Percentiles rank a stretch among this genome's conserved stretches.
These are phyloP conservation scores for Entomortierella parvispora DNA, from an alignment of 192 early-diverging fungal species.

Conservation along the genomic window DNA sequence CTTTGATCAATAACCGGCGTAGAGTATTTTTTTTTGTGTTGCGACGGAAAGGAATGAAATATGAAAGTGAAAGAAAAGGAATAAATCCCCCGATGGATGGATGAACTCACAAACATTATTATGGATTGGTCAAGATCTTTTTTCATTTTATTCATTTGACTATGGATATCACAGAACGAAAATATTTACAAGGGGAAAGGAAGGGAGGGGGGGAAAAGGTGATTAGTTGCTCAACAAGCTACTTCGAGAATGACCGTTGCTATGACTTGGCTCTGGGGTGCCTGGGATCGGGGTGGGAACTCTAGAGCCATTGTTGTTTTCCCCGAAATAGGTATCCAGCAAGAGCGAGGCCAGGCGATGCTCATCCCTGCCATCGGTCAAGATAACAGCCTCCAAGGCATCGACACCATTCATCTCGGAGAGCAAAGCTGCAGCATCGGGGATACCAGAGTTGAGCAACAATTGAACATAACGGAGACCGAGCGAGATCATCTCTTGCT, in stretches of 20 bases:
- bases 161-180: too few species aligned
- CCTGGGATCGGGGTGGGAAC: slow-evolving; percentile 47
- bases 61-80: too few species aligned
- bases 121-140: too few species aligned
- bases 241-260: background rate
- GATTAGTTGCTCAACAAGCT: background rate
- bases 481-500: slow-evolving; percentile 68
- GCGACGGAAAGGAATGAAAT: too few species aligned
- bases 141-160: too few species aligned
- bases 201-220: background rate
- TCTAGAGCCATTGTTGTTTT: slow-evolving; percentile 54
- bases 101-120: too few species aligned
- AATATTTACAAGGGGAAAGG: background rate
- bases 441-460: slow-evolving; percentile 58
- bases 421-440: slow-evolving; percentile 43
- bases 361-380: slow-evolving; percentile 60
- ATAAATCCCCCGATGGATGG: too few species aligned
- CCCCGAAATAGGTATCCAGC: slow-evolving; percentile 70
- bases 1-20: too few species aligned
- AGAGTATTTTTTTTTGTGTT: too few species aligned
- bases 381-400: slow-evolving; percentile 67
- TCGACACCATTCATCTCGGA: slow-evolving; percentile 60
- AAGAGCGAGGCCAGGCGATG: slow-evolving; percentile 57
- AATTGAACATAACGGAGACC: slow-evolving; percentile 70
- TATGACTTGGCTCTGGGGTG: slow-evolving; percentile 20